Conservation (phyloP, 2,329 filamentous ascomycete genomes). For the Atkinsonella texensis region DNA sequence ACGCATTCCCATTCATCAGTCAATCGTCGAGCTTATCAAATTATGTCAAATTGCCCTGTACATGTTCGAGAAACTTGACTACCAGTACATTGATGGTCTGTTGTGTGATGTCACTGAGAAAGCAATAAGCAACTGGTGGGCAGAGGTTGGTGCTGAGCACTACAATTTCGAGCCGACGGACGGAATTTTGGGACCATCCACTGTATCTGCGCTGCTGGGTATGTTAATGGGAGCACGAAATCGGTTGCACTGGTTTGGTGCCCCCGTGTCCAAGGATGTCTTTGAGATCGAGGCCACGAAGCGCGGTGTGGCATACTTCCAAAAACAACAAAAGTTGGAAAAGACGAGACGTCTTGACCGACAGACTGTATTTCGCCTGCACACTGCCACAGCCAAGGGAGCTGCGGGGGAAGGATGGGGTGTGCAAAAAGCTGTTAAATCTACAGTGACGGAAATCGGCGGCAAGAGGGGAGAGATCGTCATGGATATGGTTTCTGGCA, state of each 20-base stretch:
- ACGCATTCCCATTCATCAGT: constrained; percentile 61
- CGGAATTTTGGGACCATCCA: constrained; percentile 83
- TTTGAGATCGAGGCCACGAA: constrained; percentile 80
- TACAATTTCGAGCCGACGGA: constrained; percentile 90
- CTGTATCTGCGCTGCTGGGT: constrained; percentile 76
- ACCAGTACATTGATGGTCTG: constrained; percentile 81
- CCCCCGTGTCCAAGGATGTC: constrained; percentile 77
- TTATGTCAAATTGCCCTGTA: constrained; percentile 82
- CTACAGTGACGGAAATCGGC: constrained; percentile 83
- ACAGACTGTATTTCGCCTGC: constrained; percentile 69
- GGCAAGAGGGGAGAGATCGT: constrained; percentile 92
- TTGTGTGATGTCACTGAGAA: constrained; percentile 89
- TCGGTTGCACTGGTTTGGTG: constrained; percentile 71
- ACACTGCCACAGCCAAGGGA: constrained; percentile 77
- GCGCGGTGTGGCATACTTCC: constrained; percentile 74
- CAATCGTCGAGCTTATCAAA: constrained; percentile 81
- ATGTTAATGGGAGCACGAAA: constrained; percentile 85
- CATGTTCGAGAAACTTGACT: constrained; percentile 77
- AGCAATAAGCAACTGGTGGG: constrained; percentile 92
- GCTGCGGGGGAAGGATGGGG: constrained; percentile 83
- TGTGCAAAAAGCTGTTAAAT: constrained; percentile 88
- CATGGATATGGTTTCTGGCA: constrained; percentile 81
- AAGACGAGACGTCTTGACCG: constrained; percentile 71
- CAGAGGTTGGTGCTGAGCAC: constrained; percentile 79
- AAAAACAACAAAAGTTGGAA: constrained; percentile 75